Conservation (phyloP, 345 rosid species). For the Eucalyptus globulus region DNA sequence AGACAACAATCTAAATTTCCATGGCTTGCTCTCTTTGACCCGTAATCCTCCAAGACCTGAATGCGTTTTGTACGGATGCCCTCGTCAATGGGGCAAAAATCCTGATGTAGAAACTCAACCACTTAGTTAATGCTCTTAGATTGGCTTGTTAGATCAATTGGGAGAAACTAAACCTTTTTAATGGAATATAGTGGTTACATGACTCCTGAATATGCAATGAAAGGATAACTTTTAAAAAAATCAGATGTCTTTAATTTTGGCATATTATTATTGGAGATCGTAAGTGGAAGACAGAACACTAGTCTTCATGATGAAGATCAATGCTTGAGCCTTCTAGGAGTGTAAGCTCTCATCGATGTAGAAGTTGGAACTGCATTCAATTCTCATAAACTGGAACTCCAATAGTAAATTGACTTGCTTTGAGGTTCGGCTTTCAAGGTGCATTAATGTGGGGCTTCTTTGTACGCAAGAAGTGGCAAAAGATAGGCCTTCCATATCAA, state of each 20-base stretch:
- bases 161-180: no score
- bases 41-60: neutral
- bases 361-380: no score
- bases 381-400: no score
- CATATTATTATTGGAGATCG: no score
- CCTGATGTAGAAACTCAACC: neutral
- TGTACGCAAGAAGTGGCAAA: neutral
- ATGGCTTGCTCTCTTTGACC: neutral
- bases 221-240: no score
- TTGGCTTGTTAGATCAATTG: neutral
- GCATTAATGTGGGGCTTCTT: slow-evolving; percentile 7
- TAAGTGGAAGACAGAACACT: no score
- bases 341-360: no score
- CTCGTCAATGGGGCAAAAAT: neutral
- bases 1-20: neutral
- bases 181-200: no score
- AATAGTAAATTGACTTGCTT: neutral
- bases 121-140: neutral
- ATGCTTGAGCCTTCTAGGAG: no score
- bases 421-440: neutral
- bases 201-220: no score
- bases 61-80: neutral
- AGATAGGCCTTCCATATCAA: neutral
- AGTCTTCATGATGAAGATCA: no score
- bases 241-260: no score